A percentile compares a stretch with the other conserved stretches of the same genome.
Evolutionary conservation across 345 rosid species (phyloP).

Genomic region (Linum lewisii): DNA sequence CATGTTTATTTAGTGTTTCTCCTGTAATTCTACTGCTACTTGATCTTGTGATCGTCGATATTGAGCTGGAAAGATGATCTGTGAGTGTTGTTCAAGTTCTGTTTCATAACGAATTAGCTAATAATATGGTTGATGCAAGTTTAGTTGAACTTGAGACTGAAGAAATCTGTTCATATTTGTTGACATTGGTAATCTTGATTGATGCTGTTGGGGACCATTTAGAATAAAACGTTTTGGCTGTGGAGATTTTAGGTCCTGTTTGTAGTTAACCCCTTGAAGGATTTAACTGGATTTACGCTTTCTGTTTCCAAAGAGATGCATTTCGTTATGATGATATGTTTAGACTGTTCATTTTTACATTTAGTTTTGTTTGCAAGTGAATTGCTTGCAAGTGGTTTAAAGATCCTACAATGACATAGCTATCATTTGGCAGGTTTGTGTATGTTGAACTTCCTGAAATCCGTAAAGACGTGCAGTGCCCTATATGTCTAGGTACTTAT

Average conservation of each 20-base stretch:
- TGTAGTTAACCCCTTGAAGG: not conserved
- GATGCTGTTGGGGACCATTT: too few species aligned
- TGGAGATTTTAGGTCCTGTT: too few species aligned
- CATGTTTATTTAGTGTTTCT: not conserved
- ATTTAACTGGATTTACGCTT: too few species aligned
- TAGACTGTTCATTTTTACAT: not conserved
- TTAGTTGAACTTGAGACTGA: too few species aligned
- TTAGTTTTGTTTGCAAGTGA: not conserved
- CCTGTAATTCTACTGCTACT: not conserved
- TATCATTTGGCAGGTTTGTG: conserved; percentile 50
- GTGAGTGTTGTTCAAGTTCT: not conserved
- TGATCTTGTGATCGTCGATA: not conserved
- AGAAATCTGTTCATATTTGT: not conserved
- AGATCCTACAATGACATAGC: not conserved
- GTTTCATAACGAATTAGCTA: not conserved
- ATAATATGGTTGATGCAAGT: not conserved
- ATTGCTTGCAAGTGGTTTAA: not conserved
- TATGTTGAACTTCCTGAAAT: conserved; percentile 53
- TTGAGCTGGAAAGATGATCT: not conserved
- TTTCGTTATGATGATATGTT: too few species aligned
- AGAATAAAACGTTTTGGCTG: too few species aligned
- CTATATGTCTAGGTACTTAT: conserved; percentile 76
- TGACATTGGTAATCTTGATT: too few species aligned
- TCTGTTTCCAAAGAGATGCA: too few species aligned
- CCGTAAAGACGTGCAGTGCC: conserved; percentile 80